These are phyloP conservation scores for Talaromyces sp. DNA, from an alignment of 2,329 filamentous ascomycete species.

Conservation along the genomic window DNA sequence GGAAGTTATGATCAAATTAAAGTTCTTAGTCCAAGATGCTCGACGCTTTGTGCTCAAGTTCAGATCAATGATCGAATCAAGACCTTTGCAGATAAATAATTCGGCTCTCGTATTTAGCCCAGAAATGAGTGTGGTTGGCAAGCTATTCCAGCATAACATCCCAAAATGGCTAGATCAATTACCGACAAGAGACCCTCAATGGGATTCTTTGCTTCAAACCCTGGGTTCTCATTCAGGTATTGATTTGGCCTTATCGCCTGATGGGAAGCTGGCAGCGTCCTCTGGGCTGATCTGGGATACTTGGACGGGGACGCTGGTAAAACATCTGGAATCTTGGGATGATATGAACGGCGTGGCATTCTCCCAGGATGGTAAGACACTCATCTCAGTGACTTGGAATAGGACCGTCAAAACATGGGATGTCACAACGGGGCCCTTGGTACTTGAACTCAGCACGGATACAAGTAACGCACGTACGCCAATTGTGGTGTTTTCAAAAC, in stretches of 20 bases:
- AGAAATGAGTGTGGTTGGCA: neutral
- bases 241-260: conserved; percentile 1
- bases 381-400: neutral
- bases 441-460: neutral
- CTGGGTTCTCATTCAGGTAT: neutral
- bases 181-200: neutral
- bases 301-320: neutral
- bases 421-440: neutral
- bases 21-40: neutral
- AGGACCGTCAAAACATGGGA: neutral
- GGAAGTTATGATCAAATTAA: neutral
- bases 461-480: neutral
- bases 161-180: neutral
- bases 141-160: neutral
- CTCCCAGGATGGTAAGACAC: neutral
- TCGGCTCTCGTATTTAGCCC: conserved; percentile 6
- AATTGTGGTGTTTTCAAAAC: neutral
- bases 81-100: neutral
- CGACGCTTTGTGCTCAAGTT: neutral
- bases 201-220: neutral
- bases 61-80: neutral
- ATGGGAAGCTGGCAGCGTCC: conserved; percentile 8
- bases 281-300: neutral
- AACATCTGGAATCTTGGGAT: neutral
- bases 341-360: neutral